Evolutionary conservation across 2,329 filamentous ascomycete species (phyloP).

Genomic region (Talaromyces sp.): DNA sequence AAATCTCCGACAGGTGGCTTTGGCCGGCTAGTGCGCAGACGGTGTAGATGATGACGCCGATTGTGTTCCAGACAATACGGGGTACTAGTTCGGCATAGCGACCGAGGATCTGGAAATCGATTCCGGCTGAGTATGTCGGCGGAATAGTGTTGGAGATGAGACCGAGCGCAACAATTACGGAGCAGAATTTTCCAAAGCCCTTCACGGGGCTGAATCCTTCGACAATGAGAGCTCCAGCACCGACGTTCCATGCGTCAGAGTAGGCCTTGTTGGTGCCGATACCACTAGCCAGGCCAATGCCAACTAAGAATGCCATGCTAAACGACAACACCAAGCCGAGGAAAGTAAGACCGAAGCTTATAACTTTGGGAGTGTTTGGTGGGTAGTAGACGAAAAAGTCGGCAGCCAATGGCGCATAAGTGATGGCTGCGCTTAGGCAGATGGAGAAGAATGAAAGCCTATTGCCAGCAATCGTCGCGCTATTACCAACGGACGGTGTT

Average conservation of each 20-base stretch:
- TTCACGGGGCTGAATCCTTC: conserved; percentile 57
- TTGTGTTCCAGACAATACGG: conserved; percentile 60
- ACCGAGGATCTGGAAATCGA: conserved; percentile 66
- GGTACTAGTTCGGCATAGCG: conserved; percentile 55
- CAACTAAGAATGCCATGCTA: conserved; percentile 57
- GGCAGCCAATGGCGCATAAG: conserved; percentile 59
- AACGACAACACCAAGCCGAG: conserved; percentile 55
- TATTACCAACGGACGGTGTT: conserved; percentile 48
- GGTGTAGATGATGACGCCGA: conserved; percentile 59
- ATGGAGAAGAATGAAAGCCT: conserved; percentile 65
- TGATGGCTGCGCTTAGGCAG: conserved; percentile 60
- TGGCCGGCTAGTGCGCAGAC: conserved; percentile 62
- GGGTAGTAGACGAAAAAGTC: conserved; percentile 68
- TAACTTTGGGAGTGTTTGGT: conserved; percentile 46
- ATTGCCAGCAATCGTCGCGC: conserved; percentile 49
- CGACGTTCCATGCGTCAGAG: conserved; percentile 52
- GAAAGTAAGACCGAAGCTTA: conserved; percentile 55
- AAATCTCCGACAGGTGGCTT: conserved; percentile 57
- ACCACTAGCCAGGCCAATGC: conserved; percentile 60
- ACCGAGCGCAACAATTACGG: conserved; percentile 60
- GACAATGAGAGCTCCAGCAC: conserved; percentile 61
- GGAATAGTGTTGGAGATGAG: conserved; percentile 63
- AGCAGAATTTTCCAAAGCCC: conserved; percentile 63
- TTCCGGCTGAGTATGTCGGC: conserved; percentile 59
- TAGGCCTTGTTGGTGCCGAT: conserved; percentile 51